These are phyloP conservation scores for Diaporthe helianthi DNA, from an alignment of 2,329 filamentous ascomycete genomes.

Conservation along the genomic window DNA sequence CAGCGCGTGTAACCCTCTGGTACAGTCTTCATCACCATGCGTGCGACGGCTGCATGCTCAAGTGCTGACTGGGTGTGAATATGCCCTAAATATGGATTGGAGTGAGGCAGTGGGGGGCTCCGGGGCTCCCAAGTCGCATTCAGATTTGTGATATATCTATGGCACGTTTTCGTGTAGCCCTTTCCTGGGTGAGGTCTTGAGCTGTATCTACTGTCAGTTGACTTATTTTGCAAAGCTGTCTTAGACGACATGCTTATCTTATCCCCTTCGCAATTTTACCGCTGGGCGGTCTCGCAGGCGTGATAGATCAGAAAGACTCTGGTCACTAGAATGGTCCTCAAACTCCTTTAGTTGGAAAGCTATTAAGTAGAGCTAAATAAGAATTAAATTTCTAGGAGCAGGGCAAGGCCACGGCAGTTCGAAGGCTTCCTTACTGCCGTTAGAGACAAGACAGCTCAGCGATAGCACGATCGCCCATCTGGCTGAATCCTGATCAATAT, in stretches of 20 bases:
- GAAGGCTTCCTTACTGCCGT: background rate
- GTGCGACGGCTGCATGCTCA: constrained; percentile 3
- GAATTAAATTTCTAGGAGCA: background rate
- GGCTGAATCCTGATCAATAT: background rate
- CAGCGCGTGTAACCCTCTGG: background rate
- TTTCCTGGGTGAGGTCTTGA: background rate
- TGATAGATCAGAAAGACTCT: background rate
- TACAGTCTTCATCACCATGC: background rate
- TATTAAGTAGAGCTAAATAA: too few species aligned
- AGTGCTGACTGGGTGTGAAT: background rate
- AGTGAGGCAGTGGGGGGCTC: background rate
- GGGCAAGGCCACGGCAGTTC: background rate
- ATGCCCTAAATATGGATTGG: background rate
- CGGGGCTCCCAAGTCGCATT: background rate
- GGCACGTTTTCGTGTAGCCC: background rate
- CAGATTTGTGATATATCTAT: background rate
- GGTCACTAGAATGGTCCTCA: too few species aligned
- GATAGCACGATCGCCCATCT: background rate
- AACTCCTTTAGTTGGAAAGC: background rate
- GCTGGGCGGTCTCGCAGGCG: background rate
- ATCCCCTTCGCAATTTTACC: background rate
- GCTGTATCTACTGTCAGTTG: background rate
- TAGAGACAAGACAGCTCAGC: constrained; percentile 13
- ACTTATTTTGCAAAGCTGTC: background rate
- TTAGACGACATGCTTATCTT: background rate